phyloP scores from a whole-genome alignment of 179 eudicot genomes.

The Silene vulgaris region DNA sequence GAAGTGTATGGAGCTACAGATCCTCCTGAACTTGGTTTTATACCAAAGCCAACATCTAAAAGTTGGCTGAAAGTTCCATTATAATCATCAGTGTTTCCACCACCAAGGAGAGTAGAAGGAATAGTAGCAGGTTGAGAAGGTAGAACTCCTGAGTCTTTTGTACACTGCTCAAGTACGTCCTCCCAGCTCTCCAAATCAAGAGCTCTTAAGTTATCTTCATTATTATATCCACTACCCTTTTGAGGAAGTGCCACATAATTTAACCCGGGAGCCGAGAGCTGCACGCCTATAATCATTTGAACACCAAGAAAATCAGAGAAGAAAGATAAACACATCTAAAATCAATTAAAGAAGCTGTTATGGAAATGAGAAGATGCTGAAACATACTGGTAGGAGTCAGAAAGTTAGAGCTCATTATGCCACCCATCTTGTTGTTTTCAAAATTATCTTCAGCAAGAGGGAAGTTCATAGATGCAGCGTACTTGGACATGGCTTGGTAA shows the following conservation, averaged over 20 bases:
- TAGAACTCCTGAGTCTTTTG: slow-evolving; percentile 24
- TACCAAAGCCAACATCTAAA: slow-evolving; percentile 29
- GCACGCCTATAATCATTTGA: slow-evolving; percentile 28
- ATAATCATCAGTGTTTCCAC: slow-evolving; percentile 21
- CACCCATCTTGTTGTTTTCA: slow-evolving; percentile 27
- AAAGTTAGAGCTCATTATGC: slow-evolving; percentile 22
- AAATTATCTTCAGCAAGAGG: slow-evolving; percentile 26
- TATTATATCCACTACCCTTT: slow-evolving; percentile 22
- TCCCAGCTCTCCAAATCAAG: slow-evolving; percentile 45
- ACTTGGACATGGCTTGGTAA: slow-evolving; percentile 39
- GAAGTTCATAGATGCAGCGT: slow-evolving; percentile 29
- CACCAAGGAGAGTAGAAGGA: slow-evolving; percentile 27
- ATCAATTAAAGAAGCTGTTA: slow-evolving; percentile 8
- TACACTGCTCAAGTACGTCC: slow-evolving; percentile 40
- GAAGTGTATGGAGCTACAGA: slow-evolving; percentile 25
- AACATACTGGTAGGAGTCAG: slow-evolving; percentile 22
- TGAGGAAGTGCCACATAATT: slow-evolving; percentile 27
- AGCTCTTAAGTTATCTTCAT: slow-evolving; percentile 27
- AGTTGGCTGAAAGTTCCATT: slow-evolving; percentile 33
- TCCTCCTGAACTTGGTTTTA: slow-evolving; percentile 25
- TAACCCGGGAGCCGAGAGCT: slow-evolving; percentile 25
- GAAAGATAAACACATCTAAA: not conserved
- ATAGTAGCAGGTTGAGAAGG: slow-evolving; percentile 25
- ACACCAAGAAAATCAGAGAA: not conserved
- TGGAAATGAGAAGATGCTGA: not conserved